A percentile compares a stretch with the other conserved stretches of the same genome.
Conservation (phyloP, 345 rosid species). For the Acer saccharum region DNA sequence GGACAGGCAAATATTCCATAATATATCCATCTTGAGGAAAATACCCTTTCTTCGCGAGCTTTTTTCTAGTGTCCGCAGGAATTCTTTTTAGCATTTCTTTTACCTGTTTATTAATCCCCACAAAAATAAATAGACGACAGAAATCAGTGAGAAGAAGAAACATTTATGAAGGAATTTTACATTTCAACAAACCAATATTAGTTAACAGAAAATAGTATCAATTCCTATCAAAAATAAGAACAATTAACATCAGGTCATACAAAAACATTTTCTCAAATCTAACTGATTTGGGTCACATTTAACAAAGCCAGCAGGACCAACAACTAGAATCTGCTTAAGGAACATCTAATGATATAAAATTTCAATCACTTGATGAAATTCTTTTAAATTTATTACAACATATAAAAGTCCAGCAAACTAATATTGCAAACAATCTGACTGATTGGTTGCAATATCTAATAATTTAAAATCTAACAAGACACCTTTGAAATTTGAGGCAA, state of each 20-base stretch:
- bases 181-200: slow-evolving; percentile 2
- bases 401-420: no score
- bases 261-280: slow-evolving; percentile 10
- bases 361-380: no score
- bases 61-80: slow-evolving; percentile 64
- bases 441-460: no score
- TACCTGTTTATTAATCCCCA: slow-evolving; percentile 43
- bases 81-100: slow-evolving; percentile 77
- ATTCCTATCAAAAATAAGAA: background rate
- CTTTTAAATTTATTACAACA: no score
- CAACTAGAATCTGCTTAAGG: background rate
- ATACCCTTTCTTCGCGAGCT: slow-evolving; percentile 75
- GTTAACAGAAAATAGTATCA: background rate
- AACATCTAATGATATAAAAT: no score
- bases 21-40: slow-evolving; percentile 95
- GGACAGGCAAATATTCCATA: slow-evolving; percentile 76
- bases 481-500: no score
- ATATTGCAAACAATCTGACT: no score
- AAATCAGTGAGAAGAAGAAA: background rate
- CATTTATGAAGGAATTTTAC: slow-evolving; percentile 4
- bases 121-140: slow-evolving; percentile 7
- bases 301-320: background rate
- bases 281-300: background rate
- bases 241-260: background rate
- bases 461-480: no score